Evolutionary conservation across 140 eudicot genomes (phyloP).

Genomic region (Stevia rebaudiana): DNA sequence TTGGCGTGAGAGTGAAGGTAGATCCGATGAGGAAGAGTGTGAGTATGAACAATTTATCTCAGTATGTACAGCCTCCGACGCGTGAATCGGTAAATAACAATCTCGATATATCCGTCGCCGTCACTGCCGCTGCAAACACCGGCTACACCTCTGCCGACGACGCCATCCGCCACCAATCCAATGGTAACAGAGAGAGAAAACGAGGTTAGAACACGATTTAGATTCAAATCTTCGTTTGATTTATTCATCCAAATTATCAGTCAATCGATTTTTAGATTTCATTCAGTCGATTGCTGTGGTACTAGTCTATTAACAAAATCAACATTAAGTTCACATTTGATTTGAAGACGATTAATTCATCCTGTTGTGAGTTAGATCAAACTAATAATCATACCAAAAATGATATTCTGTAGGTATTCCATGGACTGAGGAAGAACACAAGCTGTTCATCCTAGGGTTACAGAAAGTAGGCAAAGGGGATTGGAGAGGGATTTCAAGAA

Average conservation of each 20-base stretch:
- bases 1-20: slow-evolving; percentile 81
- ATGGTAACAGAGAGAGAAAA: slow-evolving; percentile 62
- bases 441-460: slow-evolving; percentile 69
- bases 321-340: background rate
- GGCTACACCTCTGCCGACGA: slow-evolving; percentile 85
- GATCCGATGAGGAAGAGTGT: slow-evolving; percentile 99
- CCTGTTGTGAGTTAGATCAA: background rate
- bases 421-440: slow-evolving; percentile 98
- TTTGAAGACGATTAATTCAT: slow-evolving; percentile 1
- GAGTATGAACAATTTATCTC: slow-evolving; percentile 80
- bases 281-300: slow-evolving; percentile 8
- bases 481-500: slow-evolving; percentile 94
- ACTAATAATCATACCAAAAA: background rate
- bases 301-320: background rate
- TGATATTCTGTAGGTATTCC: slow-evolving; percentile 54
- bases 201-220: slow-evolving; percentile 58
- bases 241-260: background rate
- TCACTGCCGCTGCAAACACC: slow-evolving; percentile 15
- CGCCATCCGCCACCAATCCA: slow-evolving; percentile 38
- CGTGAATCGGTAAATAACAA: slow-evolving; percentile 26
- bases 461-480: slow-evolving; percentile 91
- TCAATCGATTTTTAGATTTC: background rate
- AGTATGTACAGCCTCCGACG: slow-evolving; percentile 45
- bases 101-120: slow-evolving; percentile 19
- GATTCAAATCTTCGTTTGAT: background rate